phyloP scores from a whole-genome alignment of 1,139 yeast species.

The Suhomyces guaymorum region DNA sequence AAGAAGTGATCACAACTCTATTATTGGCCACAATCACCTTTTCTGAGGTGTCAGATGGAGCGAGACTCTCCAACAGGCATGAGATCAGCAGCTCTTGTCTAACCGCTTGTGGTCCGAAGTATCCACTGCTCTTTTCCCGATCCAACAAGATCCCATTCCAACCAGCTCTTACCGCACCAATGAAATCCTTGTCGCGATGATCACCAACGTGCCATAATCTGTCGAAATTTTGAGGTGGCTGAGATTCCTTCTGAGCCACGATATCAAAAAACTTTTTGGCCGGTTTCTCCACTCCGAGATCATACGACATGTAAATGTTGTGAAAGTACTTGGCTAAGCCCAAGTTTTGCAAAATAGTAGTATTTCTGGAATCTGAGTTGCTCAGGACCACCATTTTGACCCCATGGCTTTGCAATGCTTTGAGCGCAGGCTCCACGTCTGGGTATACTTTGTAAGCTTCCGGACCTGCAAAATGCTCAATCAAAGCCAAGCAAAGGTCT shows the following conservation, averaged over 20 bases:
- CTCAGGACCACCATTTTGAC: slow-evolving; percentile 50
- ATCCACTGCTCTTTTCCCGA: slow-evolving; percentile 31
- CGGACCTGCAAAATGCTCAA: slow-evolving; percentile 47
- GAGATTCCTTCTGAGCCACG: slow-evolving; percentile 25
- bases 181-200: slow-evolving; percentile 52
- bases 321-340: slow-evolving; percentile 43
- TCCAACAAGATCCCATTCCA: slow-evolving; percentile 63
- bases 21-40: slow-evolving; percentile 34
- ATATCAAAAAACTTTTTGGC: slow-evolving; percentile 45
- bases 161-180: slow-evolving; percentile 55
- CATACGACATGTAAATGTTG: slow-evolving; percentile 53
- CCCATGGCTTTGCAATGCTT: slow-evolving; percentile 29
- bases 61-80: slow-evolving; percentile 6
- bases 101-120: slow-evolving; percentile 18
- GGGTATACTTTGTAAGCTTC: slow-evolving; percentile 55
- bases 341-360: slow-evolving; percentile 45
- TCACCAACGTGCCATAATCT: slow-evolving; percentile 70
- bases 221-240: slow-evolving; percentile 14
- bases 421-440: slow-evolving; percentile 54
- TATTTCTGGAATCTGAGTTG: slow-evolving; percentile 60
- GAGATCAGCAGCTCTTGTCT: slow-evolving; percentile 8
- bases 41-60: slow-evolving; percentile 4
- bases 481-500: slow-evolving; percentile 39
- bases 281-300: slow-evolving; percentile 57
- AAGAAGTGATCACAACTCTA: slow-evolving; percentile 33